Evolutionary conservation across 2,329 filamentous ascomycete species (phyloP).

Genomic region (Fusarium liriodendri): DNA sequence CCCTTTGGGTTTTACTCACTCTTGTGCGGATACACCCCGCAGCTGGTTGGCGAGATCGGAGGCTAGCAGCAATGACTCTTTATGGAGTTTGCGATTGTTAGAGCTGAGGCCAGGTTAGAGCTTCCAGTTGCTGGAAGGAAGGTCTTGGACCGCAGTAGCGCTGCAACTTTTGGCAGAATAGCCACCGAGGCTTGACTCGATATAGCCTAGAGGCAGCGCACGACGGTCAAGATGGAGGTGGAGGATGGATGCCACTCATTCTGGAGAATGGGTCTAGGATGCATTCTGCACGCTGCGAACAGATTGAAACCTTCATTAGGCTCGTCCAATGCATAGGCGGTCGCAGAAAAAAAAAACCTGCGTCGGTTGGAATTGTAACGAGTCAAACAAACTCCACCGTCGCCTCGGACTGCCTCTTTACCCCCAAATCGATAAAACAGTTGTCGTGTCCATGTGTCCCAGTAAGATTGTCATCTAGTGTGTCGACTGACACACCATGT

Average conservation of each 20-base stretch:
- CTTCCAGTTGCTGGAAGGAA: constrained; percentile 43
- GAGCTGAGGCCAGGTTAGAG: constrained; percentile 25
- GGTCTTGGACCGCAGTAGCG: constrained; percentile 41
- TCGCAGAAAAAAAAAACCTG: neutral
- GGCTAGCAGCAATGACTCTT: constrained; percentile 39
- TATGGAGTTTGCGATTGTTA: constrained; percentile 10
- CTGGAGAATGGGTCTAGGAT: constrained; percentile 22
- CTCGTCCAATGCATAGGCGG: neutral
- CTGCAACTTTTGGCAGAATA: constrained; percentile 19
- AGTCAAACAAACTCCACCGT: constrained; percentile 10
- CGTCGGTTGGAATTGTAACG: constrained; percentile 2
- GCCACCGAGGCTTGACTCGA: constrained; percentile 37
- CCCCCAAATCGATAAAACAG: constrained; percentile 9
- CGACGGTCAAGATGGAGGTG: constrained; percentile 8
- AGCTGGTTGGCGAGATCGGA: constrained; percentile 42
- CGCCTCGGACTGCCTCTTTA: constrained; percentile 6
- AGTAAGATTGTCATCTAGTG: constrained; percentile 15
- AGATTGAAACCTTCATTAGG: constrained; percentile 23
- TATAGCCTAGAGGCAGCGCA: constrained; percentile 24
- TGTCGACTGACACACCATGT: constrained; percentile 25
- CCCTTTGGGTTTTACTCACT: constrained; percentile 18
- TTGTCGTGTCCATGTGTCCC: constrained; percentile 8
- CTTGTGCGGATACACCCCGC: constrained; percentile 28
- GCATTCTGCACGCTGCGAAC: constrained; percentile 37
- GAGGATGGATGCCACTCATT: constrained; percentile 11